Evolutionary conservation across 2,329 filamentous ascomycete genomes (phyloP).

Genomic region (Sclerotinia trifoliorum): DNA sequence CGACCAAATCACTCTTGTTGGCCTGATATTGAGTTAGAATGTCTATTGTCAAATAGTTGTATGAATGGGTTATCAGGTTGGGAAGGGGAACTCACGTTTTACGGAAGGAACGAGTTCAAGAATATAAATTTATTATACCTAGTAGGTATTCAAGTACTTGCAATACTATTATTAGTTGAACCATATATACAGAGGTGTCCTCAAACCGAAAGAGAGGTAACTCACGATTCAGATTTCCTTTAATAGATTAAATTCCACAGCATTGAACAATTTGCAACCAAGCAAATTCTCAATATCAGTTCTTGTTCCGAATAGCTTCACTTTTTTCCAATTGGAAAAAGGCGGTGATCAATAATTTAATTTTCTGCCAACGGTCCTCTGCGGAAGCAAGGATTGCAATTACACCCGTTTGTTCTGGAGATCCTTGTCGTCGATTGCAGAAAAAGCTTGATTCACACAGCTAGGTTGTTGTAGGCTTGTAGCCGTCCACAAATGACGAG

Average conservation of each 20-base stretch:
- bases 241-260: neutral
- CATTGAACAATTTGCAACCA: neutral
- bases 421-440: conserved; percentile 20
- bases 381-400: conserved; percentile 21
- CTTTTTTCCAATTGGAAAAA: neutral
- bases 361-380: neutral
- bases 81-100: neutral
- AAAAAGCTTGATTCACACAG: conserved; percentile 19
- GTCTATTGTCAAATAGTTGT: neutral
- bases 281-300: neutral
- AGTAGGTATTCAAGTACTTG: neutral
- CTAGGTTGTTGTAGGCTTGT: conserved; percentile 16
- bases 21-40: neutral
- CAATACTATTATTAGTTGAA: neutral
- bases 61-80: neutral
- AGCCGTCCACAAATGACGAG: conserved; percentile 19
- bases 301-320: conserved; percentile 18
- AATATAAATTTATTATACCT: neutral
- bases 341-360: neutral
- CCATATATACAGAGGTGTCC: neutral
- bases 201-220: neutral
- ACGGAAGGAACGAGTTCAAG: neutral
- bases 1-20: neutral
- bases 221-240: neutral
- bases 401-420: conserved; percentile 16